Percentiles rank a stretch among this genome's conserved stretches.
Conservation (phyloP, 179 eudicot genomes). For the Carnegiea gigantea region DNA sequence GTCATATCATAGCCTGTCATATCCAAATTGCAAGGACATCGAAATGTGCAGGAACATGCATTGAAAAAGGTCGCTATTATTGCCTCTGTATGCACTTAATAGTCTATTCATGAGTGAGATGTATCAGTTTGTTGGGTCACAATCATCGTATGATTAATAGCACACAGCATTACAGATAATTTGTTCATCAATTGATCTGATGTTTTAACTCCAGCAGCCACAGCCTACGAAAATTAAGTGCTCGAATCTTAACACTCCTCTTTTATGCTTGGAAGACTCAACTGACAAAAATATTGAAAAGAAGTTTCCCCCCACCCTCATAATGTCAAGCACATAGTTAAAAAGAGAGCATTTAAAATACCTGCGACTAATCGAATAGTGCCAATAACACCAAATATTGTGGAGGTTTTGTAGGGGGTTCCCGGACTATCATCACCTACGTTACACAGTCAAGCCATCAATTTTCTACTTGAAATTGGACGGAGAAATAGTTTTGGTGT, state of each 20-base stretch:
- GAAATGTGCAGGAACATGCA: background rate
- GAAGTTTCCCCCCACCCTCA: background rate
- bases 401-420: conserved; percentile 54
- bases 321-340: background rate
- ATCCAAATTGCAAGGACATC: background rate
- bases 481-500: background rate
- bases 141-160: background rate
- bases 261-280: background rate
- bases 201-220: background rate
- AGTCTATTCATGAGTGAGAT: background rate
- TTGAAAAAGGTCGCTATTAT: background rate
- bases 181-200: background rate
- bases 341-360: conserved; percentile 23
- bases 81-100: background rate
- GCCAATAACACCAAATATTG: conserved; percentile 86
- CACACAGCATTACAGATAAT: background rate
- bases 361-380: conserved; percentile 91
- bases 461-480: background rate
- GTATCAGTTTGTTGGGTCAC: background rate
- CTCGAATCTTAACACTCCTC: background rate
- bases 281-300: background rate
- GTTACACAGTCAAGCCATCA: conserved; percentile 14
- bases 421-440: conserved; percentile 57
- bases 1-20: background rate
- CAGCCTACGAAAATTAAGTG: background rate